Percentiles rank a stretch among this genome's conserved stretches.
These are phyloP conservation scores for Penicillium palitans DNA, from an alignment of 2,329 filamentous ascomycete species.

Conservation along the genomic window DNA sequence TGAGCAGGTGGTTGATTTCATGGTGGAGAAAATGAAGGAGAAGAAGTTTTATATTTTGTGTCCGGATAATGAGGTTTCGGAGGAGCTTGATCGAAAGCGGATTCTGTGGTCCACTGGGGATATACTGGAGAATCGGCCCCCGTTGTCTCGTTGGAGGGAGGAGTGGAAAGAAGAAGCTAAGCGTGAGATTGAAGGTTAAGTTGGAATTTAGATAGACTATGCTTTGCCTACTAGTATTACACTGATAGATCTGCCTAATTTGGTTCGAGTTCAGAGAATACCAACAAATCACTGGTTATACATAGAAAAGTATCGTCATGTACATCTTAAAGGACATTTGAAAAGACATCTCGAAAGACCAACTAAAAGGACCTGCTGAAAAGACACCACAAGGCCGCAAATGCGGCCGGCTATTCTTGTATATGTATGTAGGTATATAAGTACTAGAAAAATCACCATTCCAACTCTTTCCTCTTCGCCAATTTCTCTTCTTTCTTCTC, in stretches of 20 bases:
- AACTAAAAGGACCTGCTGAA: too few species aligned
- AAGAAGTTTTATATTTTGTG: not conserved
- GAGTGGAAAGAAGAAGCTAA: not conserved
- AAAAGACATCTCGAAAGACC: too few species aligned
- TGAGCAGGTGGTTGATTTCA: not conserved
- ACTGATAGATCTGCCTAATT: too few species aligned
- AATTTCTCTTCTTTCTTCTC: not conserved
- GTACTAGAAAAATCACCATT: constrained; percentile 15
- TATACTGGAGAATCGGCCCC: not conserved
- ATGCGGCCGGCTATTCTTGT: too few species aligned
- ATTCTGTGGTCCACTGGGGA: not conserved
- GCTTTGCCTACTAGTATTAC: too few species aligned
- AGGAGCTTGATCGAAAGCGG: not conserved
- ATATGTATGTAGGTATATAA: too few species aligned
- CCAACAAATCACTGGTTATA: too few species aligned
- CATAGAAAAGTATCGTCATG: too few species aligned
- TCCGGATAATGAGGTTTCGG: not conserved
- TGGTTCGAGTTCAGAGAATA: too few species aligned
- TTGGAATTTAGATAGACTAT: too few species aligned
- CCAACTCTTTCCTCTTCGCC: constrained; percentile 16
- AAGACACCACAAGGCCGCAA: too few species aligned
- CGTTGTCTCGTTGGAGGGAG: not conserved
- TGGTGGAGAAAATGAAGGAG: not conserved
- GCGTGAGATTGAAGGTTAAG: not conserved
- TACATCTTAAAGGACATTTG: too few species aligned